Conservation (phyloP, 805 yeast species). For the Brettanomyces naardenensis region DNA sequence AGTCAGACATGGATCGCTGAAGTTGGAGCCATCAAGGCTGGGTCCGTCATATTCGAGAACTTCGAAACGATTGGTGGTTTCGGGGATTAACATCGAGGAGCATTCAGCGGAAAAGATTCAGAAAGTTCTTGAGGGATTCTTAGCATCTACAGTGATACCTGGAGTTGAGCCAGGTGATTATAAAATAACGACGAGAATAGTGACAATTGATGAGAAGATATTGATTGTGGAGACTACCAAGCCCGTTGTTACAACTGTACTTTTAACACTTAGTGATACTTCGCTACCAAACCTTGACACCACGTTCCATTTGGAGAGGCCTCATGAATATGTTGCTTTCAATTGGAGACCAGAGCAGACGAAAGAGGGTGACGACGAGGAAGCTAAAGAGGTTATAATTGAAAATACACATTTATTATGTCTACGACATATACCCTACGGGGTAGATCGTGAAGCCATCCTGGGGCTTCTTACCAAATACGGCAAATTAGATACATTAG, state of each 20-base stretch:
- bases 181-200: constrained; percentile 21
- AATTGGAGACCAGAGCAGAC: constrained; percentile 28
- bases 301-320: constrained; percentile 31
- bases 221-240: constrained; percentile 46
- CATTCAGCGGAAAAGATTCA: constrained; percentile 28
- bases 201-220: constrained; percentile 23
- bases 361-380: constrained; percentile 43
- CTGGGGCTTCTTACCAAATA: constrained; percentile 32
- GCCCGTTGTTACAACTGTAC: constrained; percentile 46
- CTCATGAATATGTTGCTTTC: constrained; percentile 32
- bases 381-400: constrained; percentile 35
- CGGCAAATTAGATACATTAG: constrained; percentile 33
- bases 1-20: not conserved
- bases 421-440: constrained; percentile 36
- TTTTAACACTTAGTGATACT: constrained; percentile 34
- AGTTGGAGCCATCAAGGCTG: constrained; percentile 3
- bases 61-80: constrained; percentile 18
- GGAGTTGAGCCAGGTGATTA: constrained; percentile 27
- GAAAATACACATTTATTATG: constrained; percentile 18
- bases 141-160: constrained; percentile 36
- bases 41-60: constrained; percentile 20
- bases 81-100: constrained; percentile 14
- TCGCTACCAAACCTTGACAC: constrained; percentile 25
- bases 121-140: constrained; percentile 36
- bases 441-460: constrained; percentile 35